These are phyloP conservation scores for Epicoccum nigrum DNA, from an alignment of 2,329 filamentous ascomycete genomes.

Conservation along the genomic window DNA sequence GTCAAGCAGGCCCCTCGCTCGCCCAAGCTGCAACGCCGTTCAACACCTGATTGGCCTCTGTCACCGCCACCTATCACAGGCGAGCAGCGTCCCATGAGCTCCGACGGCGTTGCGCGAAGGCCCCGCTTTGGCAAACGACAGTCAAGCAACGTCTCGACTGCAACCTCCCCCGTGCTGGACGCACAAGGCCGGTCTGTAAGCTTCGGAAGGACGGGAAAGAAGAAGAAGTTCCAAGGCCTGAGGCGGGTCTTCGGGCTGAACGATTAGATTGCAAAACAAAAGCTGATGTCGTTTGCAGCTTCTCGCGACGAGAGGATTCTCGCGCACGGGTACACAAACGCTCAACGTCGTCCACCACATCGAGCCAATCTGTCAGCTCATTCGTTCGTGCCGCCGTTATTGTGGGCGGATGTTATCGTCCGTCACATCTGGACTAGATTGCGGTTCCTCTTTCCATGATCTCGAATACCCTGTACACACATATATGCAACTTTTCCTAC, in stretches of 20 bases:
- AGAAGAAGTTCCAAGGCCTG: conserved; percentile 72
- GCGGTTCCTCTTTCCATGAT: background rate
- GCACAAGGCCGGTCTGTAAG: conserved; percentile 27
- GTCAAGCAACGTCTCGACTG: conserved; percentile 25
- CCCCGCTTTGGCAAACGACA: conserved; percentile 33
- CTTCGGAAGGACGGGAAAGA: conserved; percentile 50
- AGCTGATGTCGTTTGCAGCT: conserved; percentile 17
- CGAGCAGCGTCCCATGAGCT: conserved; percentile 39
- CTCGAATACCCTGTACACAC: background rate
- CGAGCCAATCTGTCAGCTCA: conserved; percentile 4
- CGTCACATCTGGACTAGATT: background rate
- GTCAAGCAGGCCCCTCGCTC: conserved; percentile 43
- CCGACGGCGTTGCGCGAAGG: conserved; percentile 35
- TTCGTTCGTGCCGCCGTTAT: conserved; percentile 12
- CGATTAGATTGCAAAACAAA: conserved; percentile 49
- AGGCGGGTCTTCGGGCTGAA: conserved; percentile 69
- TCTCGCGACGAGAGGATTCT: background rate
- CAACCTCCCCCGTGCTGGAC: conserved; percentile 27
- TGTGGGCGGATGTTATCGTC: conserved; percentile 12
- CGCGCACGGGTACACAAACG: conserved; percentile 9
- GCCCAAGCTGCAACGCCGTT: conserved; percentile 57
- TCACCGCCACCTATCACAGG: conserved; percentile 36
- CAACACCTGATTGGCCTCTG: conserved; percentile 58
- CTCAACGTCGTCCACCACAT: conserved; percentile 6
- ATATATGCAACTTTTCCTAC: conserved; percentile 5